These are phyloP conservation scores for Monosporascus sp. DNA, from an alignment of 2,329 filamentous ascomycete species.

Conservation along the genomic window DNA sequence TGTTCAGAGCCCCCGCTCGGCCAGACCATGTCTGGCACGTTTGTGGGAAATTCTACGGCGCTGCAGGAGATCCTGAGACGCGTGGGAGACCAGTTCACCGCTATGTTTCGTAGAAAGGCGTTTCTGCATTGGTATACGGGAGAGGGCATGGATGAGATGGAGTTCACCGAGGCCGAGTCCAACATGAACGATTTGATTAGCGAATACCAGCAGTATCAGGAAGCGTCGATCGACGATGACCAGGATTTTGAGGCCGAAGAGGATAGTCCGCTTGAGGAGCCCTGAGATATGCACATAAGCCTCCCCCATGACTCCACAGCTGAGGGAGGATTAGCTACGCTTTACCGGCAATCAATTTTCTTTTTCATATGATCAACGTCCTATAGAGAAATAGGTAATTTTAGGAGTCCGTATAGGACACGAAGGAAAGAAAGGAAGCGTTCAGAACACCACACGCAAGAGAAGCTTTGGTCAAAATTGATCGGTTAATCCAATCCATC, in stretches of 20 bases:
- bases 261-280: conserved; percentile 69
- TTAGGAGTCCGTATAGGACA: too few species aligned
- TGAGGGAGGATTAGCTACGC: too few species aligned
- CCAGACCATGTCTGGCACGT: conserved; percentile 98
- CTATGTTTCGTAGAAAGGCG: conserved; percentile 99
- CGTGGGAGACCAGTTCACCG: conserved; percentile 98
- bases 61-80: conserved; percentile 99
- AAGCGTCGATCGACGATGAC: conserved; percentile 93
- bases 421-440: too few species aligned
- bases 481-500: too few species aligned
- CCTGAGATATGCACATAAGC: too few species aligned
- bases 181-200: conserved; percentile 99
- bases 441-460: too few species aligned
- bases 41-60: conserved; percentile 97
- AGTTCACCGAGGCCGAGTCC: conserved; percentile 99
- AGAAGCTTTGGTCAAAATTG: too few species aligned
- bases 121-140: conserved; percentile 99
- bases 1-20: conserved; percentile 98
- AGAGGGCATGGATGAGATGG: conserved; percentile 99
- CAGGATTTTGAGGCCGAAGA: conserved; percentile 87
- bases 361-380: too few species aligned
- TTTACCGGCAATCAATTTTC: too few species aligned
- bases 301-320: too few species aligned
- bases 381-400: too few species aligned
- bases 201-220: conserved; percentile 99